Evolutionary conservation across 2,329 filamentous ascomycete genomes (phyloP), one percentile per base, ranked within the genome.

Genomic region (Blastomyces emzantsi): DNA sequence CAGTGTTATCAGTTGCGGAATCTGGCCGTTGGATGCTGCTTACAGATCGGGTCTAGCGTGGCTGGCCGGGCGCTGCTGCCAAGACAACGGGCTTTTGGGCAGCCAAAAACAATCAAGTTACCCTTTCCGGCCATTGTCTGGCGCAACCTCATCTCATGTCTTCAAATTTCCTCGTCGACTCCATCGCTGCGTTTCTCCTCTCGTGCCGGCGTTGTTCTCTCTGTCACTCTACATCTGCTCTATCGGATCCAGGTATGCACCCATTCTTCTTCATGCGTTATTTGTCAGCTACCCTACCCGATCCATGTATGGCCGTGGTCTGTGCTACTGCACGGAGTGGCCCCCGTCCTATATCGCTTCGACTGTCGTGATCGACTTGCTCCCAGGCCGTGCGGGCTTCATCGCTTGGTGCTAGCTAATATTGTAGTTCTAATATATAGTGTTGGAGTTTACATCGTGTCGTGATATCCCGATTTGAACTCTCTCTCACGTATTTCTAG

Each of bases 61-160:
- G 3, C 22, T 5, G 11, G 3, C 47, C 4, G 7, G 7, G n/a
- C 19, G 33, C 19, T 17, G 36, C 55, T 28, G 55, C 55, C 55
- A 58, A 58, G 55, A 36, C 55, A 43, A 58, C 55, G 30, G 36
- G n/a, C 9, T 58, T 58, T 58, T 56, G 55, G 55, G 36, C 36
- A 19, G 55, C 41, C 33, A 61, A 61, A 39, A 61, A 61, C 60
- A 61, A 61, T 61, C 60, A 61, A 39, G 19, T 54, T 61, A 49
- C 60, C 60, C 22, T 41, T 61, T 61, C 8, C 17, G 60, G 60
- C 30, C 47, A 43, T 57, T 19, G 52, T 13, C 52, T 55, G 52
- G 52, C 55, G 55, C 55, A 57, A 25, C 55, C 36, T 57, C 55
- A 41, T 41, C 36, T 57, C 55, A 41, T 41, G 54, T 36, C 54